A percentile compares a stretch with the other conserved stretches of the same genome.
Evolutionary conservation across 352 stramenopile genomes (phyloP).

Genomic region (Phytophthora capsici): DNA sequence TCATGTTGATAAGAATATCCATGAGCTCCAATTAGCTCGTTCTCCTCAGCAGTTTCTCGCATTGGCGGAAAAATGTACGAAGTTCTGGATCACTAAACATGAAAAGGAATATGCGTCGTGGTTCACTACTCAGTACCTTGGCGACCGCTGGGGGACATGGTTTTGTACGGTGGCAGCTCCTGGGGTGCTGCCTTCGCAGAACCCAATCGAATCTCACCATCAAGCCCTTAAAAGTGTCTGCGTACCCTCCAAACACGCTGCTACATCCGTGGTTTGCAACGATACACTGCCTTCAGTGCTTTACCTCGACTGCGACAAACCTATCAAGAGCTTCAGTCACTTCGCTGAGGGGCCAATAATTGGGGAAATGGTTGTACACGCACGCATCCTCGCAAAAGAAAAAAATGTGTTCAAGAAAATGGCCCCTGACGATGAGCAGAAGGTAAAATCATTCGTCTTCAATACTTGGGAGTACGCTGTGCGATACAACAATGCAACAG

Average conservation of each 20-base stretch:
- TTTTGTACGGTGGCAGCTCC: not conserved
- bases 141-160: not conserved
- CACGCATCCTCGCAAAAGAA: too few relatives aligned
- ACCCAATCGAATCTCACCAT: slow-evolving; percentile 1
- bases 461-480: not conserved
- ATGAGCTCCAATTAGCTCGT: not conserved
- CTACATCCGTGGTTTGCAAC: not conserved
- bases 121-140: not conserved
- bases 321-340: not conserved
- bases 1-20: not conserved
- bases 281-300: not conserved
- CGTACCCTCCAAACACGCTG: too few relatives aligned
- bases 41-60: not conserved
- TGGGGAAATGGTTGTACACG: not conserved
- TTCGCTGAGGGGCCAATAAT: not conserved
- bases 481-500: not conserved
- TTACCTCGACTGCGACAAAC: not conserved
- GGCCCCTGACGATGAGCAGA: too few relatives aligned
- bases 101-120: not conserved
- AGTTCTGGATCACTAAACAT: not conserved
- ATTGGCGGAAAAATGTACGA: not conserved
- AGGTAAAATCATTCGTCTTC: too few relatives aligned
- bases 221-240: not conserved
- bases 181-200: not conserved
- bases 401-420: too few relatives aligned